Evolutionary conservation across 495 filamentous ascomycete genomes (phyloP).

Genomic region (Hyaloscypha finlandica): DNA sequence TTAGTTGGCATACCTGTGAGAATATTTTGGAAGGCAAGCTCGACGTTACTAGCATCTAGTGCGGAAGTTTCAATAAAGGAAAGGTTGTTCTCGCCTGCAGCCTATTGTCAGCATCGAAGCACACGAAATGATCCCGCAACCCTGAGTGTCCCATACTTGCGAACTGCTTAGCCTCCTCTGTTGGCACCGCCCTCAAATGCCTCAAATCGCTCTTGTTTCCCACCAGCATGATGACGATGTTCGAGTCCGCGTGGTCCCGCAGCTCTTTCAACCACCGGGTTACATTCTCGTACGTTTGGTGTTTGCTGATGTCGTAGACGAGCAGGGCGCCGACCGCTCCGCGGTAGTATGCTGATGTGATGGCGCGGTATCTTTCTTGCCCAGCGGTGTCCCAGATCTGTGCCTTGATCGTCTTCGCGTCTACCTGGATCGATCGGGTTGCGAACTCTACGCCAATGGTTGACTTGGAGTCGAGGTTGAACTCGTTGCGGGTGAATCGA

Average conservation of each 20-base stretch:
- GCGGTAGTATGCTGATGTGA: constrained; percentile 98
- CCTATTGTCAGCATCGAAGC: constrained; percentile 34
- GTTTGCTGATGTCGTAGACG: constrained; percentile 99
- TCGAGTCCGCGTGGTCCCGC: constrained; percentile 95
- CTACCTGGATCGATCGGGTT: constrained; percentile 97
- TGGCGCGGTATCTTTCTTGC: constrained; percentile 98
- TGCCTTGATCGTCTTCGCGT: constrained; percentile 99
- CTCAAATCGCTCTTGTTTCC: constrained; percentile 99
- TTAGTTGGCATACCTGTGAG: constrained; percentile 74
- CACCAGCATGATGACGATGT: constrained; percentile 99
- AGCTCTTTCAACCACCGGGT: constrained; percentile 99
- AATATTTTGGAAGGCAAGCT: constrained; percentile 99
- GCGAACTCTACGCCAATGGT: constrained; percentile 99
- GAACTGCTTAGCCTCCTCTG: constrained; percentile 97
- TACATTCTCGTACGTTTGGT: constrained; percentile 98
- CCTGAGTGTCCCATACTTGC: constrained; percentile 67
- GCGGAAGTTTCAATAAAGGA: constrained; percentile 99
- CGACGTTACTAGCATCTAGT: constrained; percentile 97
- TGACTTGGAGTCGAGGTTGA: constrained; percentile 99
- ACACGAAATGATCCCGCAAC: not conserved
- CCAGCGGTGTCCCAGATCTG: constrained; percentile 99
- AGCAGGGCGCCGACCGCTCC: constrained; percentile 96
- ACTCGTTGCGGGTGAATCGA: constrained; percentile 99
- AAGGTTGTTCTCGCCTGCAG: constrained; percentile 85
- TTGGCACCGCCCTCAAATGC: constrained; percentile 95